A percentile compares a stretch with the other conserved stretches of the same genome.
These are phyloP conservation scores for Wickerhamomyces sp. DNA, from an alignment of 1,139 yeast genomes.

Conservation along the genomic window DNA sequence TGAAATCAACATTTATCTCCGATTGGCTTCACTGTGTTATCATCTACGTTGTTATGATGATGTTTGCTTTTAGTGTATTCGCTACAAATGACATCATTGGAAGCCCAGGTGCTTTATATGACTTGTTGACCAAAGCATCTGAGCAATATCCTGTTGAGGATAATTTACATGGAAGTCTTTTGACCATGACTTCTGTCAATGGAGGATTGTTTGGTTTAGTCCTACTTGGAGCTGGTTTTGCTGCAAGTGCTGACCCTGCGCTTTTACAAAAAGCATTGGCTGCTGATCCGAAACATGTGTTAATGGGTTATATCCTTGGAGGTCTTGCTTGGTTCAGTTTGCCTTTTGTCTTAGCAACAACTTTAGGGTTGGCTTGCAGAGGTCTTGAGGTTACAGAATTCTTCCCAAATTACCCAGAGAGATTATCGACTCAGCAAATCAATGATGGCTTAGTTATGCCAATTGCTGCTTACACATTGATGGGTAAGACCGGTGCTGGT, in stretches of 20 bases:
- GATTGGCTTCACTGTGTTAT: constrained; percentile 42
- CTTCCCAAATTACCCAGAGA: constrained; percentile 31
- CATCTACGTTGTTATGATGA: constrained; percentile 35
- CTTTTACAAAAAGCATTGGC: constrained; percentile 43
- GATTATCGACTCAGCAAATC: constrained; percentile 14
- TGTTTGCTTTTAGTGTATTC: constrained; percentile 28
- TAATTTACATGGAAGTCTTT: constrained; percentile 15
- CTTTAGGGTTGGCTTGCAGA: constrained; percentile 33
- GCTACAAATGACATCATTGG: constrained; percentile 29
- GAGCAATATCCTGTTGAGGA: constrained; percentile 24
- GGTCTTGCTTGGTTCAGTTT: constrained; percentile 40
- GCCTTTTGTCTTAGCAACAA: constrained; percentile 34
- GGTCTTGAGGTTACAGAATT: constrained; percentile 29
- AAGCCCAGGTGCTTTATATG: constrained; percentile 34
- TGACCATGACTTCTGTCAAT: constrained; percentile 16
- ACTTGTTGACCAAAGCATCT: constrained; percentile 29
- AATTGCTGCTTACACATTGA: constrained; percentile 34
- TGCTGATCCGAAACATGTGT: constrained; percentile 32
- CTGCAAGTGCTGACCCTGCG: constrained; percentile 37
- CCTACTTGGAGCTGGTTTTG: constrained; percentile 30
- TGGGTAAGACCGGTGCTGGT: constrained; percentile 33
- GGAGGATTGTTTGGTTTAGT: constrained; percentile 27
- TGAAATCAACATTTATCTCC: constrained; percentile 45
- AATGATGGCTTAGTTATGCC: constrained; percentile 26
- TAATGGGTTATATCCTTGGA: constrained; percentile 35